Evolutionary conservation across 2,329 filamentous ascomycete species (phyloP).

Genomic region (Trichoderma lentiforme): DNA sequence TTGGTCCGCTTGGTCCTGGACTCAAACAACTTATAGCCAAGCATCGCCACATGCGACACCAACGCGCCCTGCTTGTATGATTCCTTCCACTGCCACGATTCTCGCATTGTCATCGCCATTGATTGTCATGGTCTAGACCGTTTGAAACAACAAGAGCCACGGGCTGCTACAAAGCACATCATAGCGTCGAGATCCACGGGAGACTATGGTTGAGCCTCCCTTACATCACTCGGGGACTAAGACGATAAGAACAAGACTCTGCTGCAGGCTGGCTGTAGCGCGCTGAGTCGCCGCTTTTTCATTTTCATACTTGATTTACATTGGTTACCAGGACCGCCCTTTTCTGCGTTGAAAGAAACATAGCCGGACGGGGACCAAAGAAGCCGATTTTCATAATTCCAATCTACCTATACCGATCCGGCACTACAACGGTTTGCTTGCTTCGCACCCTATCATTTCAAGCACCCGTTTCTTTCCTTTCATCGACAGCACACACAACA

Average conservation of each 20-base stretch:
- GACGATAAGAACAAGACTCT: not conserved
- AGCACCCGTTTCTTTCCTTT: not conserved
- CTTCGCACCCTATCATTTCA: not conserved
- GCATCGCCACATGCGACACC: not conserved
- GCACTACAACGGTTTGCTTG: not conserved
- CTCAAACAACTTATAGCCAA: not conserved
- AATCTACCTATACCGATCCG: not conserved
- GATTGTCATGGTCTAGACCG: not conserved
- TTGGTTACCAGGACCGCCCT: not conserved
- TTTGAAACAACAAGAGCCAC: not conserved
- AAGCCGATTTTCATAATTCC: not conserved
- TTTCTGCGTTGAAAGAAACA: not conserved
- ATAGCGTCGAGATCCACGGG: not conserved
- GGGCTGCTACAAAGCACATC: not conserved
- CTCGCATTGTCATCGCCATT: not conserved
- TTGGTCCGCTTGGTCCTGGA: not conserved
- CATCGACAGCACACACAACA: not conserved
- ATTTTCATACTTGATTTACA: not conserved
- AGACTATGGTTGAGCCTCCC: conserved; percentile 10
- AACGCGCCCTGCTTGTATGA: not conserved
- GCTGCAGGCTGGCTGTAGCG: not conserved
- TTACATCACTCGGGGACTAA: not conserved
- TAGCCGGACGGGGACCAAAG: not conserved
- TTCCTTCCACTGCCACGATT: not conserved
- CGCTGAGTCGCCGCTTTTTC: not conserved